Conservation (phyloP, 345 rosid species). For the Populus tremula region DNA sequence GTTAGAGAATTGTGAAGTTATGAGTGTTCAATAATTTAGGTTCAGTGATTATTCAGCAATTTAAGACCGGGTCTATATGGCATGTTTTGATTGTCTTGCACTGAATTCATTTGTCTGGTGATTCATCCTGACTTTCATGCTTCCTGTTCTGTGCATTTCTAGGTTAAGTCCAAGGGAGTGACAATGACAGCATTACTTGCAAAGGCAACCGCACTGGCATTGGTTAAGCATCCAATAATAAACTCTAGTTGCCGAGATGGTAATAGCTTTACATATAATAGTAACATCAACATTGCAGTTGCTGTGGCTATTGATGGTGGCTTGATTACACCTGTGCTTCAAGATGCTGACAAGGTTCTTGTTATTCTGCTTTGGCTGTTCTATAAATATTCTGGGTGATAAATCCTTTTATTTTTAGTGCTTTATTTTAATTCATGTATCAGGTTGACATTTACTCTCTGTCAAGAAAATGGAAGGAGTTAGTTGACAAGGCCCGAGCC, state of each 20-base stretch:
- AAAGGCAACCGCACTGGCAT: constrained; percentile 90
- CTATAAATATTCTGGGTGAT: background rate
- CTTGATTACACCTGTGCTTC: constrained; percentile 91
- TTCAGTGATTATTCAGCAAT: background rate
- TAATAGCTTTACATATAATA: constrained; percentile 78
- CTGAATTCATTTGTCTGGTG: background rate
- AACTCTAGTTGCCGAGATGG: constrained; percentile 92
- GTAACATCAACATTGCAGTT: constrained; percentile 85
- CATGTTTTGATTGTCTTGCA: background rate
- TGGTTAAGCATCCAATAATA: constrained; percentile 73
- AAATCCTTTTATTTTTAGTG: background rate
- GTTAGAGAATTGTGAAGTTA: background rate
- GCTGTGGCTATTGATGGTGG: constrained; percentile 97
- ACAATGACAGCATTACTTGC: constrained; percentile 95
- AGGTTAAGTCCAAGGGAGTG: constrained; percentile 95
- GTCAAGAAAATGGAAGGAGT: constrained; percentile 98
- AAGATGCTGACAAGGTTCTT: constrained; percentile 89
- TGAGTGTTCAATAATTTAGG: background rate
- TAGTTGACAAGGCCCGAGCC: constrained; percentile 89
- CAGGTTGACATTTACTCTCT: constrained; percentile 87
- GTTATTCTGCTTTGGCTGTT: constrained; percentile 4
- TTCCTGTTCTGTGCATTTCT: constrained; percentile 18
- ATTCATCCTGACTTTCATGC: background rate
- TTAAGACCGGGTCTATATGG: background rate
- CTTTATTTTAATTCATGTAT: constrained; percentile 11